Evolutionary conservation across 2,329 filamentous ascomycete genomes (phyloP).

Genomic region (Beauveria varroae): DNA sequence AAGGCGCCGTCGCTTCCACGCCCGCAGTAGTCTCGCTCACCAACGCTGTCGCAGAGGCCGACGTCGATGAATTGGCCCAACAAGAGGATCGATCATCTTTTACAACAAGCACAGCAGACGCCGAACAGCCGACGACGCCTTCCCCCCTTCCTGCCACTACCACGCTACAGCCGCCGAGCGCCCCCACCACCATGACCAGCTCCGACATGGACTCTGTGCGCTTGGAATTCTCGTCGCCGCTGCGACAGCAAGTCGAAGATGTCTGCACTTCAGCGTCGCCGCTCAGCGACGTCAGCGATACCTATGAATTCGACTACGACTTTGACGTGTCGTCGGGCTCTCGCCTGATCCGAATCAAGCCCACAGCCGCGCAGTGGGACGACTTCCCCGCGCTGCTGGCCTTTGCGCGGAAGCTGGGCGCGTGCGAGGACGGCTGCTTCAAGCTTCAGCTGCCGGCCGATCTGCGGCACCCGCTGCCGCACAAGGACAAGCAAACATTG

Average conservation of each 20-base stretch:
- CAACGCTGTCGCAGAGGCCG: neutral
- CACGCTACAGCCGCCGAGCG: neutral
- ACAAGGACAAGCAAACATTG: constrained; percentile 22
- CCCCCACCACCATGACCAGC: neutral
- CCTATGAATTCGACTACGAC: constrained; percentile 22
- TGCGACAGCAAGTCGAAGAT: neutral
- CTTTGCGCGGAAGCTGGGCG: constrained; percentile 24
- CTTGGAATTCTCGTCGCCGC: neutral
- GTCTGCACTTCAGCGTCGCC: neutral
- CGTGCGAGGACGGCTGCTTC: constrained; percentile 29
- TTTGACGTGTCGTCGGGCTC: constrained; percentile 24
- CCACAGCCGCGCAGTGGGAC: constrained; percentile 27
- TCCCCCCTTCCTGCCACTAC: neutral
- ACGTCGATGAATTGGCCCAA: neutral
- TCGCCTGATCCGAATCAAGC: constrained; percentile 26
- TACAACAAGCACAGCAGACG: neutral
- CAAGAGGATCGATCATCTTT: neutral
- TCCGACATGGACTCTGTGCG: constrained; percentile 1
- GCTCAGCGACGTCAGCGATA: constrained; percentile 9
- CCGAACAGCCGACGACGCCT: neutral
- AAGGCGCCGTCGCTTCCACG: neutral
- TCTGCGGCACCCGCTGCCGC: constrained; percentile 24
- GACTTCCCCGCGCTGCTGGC: constrained; percentile 29
- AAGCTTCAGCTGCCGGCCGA: constrained; percentile 28
- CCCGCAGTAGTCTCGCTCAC: neutral